Conservation (phyloP, 2,329 filamentous ascomycete species). For the Xylaria sp. region DNA sequence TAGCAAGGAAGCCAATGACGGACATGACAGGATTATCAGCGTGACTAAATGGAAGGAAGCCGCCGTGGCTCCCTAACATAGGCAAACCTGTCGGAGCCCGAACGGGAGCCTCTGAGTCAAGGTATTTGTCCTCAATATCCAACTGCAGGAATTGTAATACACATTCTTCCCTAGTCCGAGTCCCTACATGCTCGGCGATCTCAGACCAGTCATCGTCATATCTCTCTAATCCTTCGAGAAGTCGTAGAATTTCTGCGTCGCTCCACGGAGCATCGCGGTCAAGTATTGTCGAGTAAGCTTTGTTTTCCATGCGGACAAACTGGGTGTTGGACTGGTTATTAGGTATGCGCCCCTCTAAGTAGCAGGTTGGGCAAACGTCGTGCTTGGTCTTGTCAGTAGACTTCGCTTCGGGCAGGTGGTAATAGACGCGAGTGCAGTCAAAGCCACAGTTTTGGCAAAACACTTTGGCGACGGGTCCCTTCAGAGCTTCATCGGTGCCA, state of each 20-base stretch:
- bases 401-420: slow-evolving; percentile 68
- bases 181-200: slow-evolving; percentile 91
- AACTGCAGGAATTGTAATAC: slow-evolving; percentile 96
- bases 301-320: slow-evolving; percentile 90
- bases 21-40: slow-evolving; percentile 97
- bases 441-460: slow-evolving; percentile 93
- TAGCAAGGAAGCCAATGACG: slow-evolving; percentile 92
- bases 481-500: slow-evolving; percentile 73
- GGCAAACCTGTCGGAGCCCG: slow-evolving; percentile 68
- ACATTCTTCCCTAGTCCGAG: slow-evolving; percentile 92
- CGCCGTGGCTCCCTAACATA: slow-evolving; percentile 77
- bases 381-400: slow-evolving; percentile 74
- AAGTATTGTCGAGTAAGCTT: slow-evolving; percentile 79
- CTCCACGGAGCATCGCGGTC: slow-evolving; percentile 92
- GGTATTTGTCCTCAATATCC: slow-evolving; percentile 96
- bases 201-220: slow-evolving; percentile 97
- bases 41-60: slow-evolving; percentile 88
- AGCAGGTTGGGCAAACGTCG: slow-evolving; percentile 92
- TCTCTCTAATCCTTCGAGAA: slow-evolving; percentile 90
- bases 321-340: slow-evolving; percentile 80
- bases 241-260: slow-evolving; percentile 86
- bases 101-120: slow-evolving; percentile 76
- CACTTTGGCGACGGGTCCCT: slow-evolving; percentile 74
- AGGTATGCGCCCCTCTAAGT: slow-evolving; percentile 84
- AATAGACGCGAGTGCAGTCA: slow-evolving; percentile 79